These are phyloP conservation scores for Casuarina glauca DNA, from an alignment of 306 rosid species.

Conservation along the genomic window DNA sequence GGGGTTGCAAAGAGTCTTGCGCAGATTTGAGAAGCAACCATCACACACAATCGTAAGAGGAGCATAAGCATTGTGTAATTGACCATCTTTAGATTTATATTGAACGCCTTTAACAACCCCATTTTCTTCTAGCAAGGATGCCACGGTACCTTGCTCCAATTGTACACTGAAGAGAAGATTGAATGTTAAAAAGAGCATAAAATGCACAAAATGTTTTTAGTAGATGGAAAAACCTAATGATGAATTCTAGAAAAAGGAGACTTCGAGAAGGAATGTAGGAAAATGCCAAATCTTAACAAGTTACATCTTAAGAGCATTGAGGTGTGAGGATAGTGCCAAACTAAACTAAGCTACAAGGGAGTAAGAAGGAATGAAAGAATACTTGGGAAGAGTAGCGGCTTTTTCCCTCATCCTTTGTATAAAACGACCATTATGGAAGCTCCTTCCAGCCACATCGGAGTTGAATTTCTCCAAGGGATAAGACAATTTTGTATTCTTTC, in stretches of 20 bases:
- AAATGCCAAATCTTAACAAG: no score
- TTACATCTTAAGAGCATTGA: no score
- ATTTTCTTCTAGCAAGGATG: conserved; percentile 54
- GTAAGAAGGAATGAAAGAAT: conserved; percentile 6
- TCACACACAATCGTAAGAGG: conserved; percentile 64
- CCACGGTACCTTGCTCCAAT: conserved; percentile 62
- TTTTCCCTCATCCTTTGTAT: conserved; percentile 67
- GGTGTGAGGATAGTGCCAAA: no score
- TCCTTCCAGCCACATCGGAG: conserved; percentile 61
- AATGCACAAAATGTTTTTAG: not conserved
- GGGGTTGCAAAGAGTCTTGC: conserved; percentile 55
- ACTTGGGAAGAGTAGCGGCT: conserved; percentile 56
- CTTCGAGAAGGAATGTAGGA: not conserved
- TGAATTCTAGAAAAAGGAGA: not conserved
- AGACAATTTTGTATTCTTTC: conserved; percentile 42
- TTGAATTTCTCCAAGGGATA: conserved; percentile 60
- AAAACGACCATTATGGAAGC: conserved; percentile 81
- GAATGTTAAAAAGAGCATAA: not conserved
- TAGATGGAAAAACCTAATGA: not conserved
- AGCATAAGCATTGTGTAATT: conserved; percentile 48
- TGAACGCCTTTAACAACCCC: conserved; percentile 60
- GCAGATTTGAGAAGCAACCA: conserved; percentile 75
- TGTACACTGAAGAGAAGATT: conserved; percentile 38
- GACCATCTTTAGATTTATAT: conserved; percentile 54
- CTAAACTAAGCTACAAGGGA: not conserved